Conservation (phyloP, 2,329 filamentous ascomycete genomes). For the Samsoniella hepiali region DNA sequence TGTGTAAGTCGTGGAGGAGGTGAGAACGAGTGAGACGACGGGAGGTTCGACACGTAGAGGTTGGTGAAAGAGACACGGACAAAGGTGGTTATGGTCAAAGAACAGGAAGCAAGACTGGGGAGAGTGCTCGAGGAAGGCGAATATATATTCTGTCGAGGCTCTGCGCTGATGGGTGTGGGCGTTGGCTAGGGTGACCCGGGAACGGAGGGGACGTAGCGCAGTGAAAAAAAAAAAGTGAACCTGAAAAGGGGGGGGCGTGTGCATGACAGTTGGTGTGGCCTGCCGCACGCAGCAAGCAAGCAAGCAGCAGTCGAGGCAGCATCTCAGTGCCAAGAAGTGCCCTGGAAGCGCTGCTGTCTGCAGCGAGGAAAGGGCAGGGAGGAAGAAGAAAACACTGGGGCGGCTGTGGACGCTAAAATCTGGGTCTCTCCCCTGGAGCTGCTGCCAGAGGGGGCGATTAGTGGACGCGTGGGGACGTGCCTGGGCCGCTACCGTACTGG, state of each 20-base stretch:
- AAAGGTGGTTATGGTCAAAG: conserved; percentile 10
- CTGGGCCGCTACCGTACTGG: neutral
- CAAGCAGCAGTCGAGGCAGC: neutral
- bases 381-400: neutral
- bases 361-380: neutral
- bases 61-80: neutral
- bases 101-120: neutral
- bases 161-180: neutral
- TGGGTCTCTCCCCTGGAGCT: neutral
- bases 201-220: conserved; percentile 11
- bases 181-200: conserved; percentile 1
- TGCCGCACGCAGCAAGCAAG: neutral
- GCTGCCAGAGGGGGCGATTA: neutral
- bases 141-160: conserved; percentile 19
- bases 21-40: neutral
- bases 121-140: conserved; percentile 5
- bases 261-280: neutral
- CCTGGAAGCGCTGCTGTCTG: neutral
- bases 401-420: conserved; percentile 9
- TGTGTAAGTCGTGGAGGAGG: neutral
- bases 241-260: conserved; percentile 6
- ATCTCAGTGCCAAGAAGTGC: neutral
- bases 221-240: neutral
- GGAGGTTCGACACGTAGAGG: neutral
- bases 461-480: conserved; percentile 11